Conservation (phyloP, 2,329 filamentous ascomycete species). For the Ambrosiella beaveri region DNA sequence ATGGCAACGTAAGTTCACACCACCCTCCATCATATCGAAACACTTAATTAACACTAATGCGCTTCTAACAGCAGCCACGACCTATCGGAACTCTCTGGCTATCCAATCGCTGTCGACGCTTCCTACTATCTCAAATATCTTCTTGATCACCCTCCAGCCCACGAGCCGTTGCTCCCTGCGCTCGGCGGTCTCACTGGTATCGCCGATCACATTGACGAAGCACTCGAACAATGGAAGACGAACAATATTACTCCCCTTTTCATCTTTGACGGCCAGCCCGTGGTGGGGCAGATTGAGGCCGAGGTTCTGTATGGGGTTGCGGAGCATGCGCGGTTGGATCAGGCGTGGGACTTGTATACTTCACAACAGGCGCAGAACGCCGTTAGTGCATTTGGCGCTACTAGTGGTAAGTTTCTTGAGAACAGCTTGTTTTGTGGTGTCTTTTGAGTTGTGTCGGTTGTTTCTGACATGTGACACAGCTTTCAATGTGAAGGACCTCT, state of each 20-base stretch:
- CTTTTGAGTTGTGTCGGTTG: not conserved
- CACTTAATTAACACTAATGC: not conserved
- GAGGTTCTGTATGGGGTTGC: slow-evolving; percentile 44
- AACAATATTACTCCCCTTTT: slow-evolving; percentile 65
- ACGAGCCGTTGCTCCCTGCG: slow-evolving; percentile 78
- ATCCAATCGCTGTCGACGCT: slow-evolving; percentile 71
- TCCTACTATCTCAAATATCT: slow-evolving; percentile 72
- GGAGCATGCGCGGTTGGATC: slow-evolving; percentile 53
- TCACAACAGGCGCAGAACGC: slow-evolving; percentile 62
- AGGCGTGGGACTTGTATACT: slow-evolving; percentile 79
- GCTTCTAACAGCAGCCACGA: slow-evolving; percentile 33
- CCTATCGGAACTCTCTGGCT: slow-evolving; percentile 54
- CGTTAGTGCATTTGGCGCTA: slow-evolving; percentile 65
- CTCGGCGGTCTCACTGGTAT: slow-evolving; percentile 78
- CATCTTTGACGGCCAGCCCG: slow-evolving; percentile 76
- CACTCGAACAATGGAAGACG: slow-evolving; percentile 55
- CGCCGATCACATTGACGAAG: slow-evolving; percentile 54
- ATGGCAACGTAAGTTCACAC: slow-evolving; percentile 22
- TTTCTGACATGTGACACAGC: slow-evolving; percentile 22
- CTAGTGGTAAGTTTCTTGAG: slow-evolving; percentile 43
- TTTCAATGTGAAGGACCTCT: slow-evolving; percentile 53
- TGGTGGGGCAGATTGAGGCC: slow-evolving; percentile 57
- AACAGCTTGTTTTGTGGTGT: not conserved
- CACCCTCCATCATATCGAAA: not conserved
- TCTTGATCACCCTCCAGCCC: slow-evolving; percentile 49